phyloP scores from a whole-genome alignment of 306 rosid genomes.

The Dicorynia guianensis region DNA sequence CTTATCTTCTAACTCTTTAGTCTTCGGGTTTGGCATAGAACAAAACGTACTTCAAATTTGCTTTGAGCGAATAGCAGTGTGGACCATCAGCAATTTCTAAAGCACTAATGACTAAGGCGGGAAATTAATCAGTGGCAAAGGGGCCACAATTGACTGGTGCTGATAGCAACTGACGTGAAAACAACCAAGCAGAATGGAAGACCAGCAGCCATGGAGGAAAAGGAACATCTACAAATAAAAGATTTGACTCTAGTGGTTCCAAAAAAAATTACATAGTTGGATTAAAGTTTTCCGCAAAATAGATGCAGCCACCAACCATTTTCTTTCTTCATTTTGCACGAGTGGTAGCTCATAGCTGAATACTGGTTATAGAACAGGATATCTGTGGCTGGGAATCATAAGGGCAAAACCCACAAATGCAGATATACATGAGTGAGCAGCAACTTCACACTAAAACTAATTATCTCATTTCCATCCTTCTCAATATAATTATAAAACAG shows the following conservation, averaged over 20 bases:
- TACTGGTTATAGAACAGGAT: background rate
- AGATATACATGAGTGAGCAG: background rate
- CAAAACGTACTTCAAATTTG: too few species aligned
- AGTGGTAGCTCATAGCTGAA: background rate
- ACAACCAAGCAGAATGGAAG: too few species aligned
- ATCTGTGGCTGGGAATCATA: background rate
- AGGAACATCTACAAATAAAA: background rate
- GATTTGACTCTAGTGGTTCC: background rate
- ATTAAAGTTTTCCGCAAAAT: background rate
- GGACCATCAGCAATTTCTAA: too few species aligned
- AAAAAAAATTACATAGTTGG: background rate
- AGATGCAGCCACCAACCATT: background rate
- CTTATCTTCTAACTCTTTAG: too few species aligned
- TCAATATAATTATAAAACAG: background rate
- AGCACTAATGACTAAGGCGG: too few species aligned
- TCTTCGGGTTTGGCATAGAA: too few species aligned
- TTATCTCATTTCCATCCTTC: background rate
- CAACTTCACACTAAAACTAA: background rate
- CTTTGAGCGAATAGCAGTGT: too few species aligned
- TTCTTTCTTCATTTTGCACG: background rate
- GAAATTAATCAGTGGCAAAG: too few species aligned
- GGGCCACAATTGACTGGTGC: too few species aligned
- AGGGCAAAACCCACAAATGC: background rate
- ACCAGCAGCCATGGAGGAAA: background rate
- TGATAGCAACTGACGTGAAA: too few species aligned